Evolutionary conservation across 2,329 filamentous ascomycete genomes (phyloP).

Genomic region (Fusarium musae): DNA sequence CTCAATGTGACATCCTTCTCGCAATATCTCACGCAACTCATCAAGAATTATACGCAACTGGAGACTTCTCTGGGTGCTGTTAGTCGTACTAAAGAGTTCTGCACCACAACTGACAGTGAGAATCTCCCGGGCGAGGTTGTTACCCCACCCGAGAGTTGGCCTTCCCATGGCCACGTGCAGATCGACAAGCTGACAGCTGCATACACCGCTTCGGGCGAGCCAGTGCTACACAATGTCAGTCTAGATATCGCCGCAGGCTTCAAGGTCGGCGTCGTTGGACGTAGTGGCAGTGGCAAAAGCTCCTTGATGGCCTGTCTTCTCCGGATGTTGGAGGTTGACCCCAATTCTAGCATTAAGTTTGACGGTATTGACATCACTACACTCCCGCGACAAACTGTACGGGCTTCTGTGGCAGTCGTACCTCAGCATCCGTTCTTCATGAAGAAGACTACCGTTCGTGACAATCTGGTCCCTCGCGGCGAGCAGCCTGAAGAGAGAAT

Average conservation of each 20-base stretch:
- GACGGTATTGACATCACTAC: slow-evolving; percentile 54
- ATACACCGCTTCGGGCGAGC: slow-evolving; percentile 38
- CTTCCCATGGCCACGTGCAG: slow-evolving; percentile 31
- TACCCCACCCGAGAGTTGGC: slow-evolving; percentile 1
- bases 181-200: slow-evolving; percentile 46
- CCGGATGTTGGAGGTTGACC: slow-evolving; percentile 57
- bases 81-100: slow-evolving; percentile 13
- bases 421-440: slow-evolving; percentile 65
- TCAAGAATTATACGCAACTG: slow-evolving; percentile 48
- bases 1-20: slow-evolving; percentile 47
- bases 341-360: slow-evolving; percentile 54
- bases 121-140: background rate
- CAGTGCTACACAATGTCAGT: slow-evolving; percentile 45
- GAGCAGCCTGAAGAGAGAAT: slow-evolving; percentile 41
- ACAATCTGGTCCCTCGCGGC: slow-evolving; percentile 59
- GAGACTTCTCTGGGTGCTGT: slow-evolving; percentile 37
- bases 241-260: slow-evolving; percentile 48
- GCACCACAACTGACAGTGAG: slow-evolving; percentile 12
- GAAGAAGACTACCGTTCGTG: slow-evolving; percentile 56
- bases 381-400: slow-evolving; percentile 38
- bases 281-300: slow-evolving; percentile 52
- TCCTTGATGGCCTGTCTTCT: slow-evolving; percentile 57
- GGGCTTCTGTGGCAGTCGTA: slow-evolving; percentile 53
- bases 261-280: slow-evolving; percentile 57
- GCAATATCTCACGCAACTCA: slow-evolving; percentile 45